Conservation (phyloP, 305 asterid genomes). For the Fraxinus nigra region DNA sequence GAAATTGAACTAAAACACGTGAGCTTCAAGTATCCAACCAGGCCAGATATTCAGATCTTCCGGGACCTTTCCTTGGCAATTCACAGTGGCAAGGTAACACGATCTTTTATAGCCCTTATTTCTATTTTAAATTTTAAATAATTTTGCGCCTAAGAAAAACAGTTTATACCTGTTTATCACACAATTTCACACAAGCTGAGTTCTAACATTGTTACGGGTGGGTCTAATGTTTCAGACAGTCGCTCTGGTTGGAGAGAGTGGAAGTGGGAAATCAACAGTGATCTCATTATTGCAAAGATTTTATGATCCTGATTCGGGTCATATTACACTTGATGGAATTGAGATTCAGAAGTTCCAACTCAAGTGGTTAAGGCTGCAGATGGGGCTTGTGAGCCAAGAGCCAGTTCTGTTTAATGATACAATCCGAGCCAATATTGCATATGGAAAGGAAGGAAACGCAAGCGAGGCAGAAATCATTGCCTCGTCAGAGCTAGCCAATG, state of each 20-base stretch:
- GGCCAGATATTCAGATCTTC: conserved; percentile 73
- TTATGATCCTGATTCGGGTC: conserved; percentile 78
- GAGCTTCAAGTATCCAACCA: conserved; percentile 73
- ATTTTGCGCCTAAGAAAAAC: background rate
- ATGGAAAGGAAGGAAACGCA: conserved; percentile 73
- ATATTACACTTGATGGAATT: conserved; percentile 60
- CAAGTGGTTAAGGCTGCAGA: conserved; percentile 82
- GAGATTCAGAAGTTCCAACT: conserved; percentile 62
- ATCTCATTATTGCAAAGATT: conserved; percentile 70
- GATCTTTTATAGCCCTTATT: background rate
- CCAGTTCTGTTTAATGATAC: conserved; percentile 75
- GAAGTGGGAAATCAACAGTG: conserved; percentile 92
- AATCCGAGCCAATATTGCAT: conserved; percentile 79
- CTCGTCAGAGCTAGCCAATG: conserved; percentile 78
- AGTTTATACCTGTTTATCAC: too few relatives aligned
- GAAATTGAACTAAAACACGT: conserved; percentile 69
- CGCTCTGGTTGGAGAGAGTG: conserved; percentile 93
- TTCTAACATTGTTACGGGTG: background rate
- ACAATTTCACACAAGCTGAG: background rate
- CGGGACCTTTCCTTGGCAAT: conserved; percentile 68
- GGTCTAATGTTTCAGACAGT: conserved; percentile 47
- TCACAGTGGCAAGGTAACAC: conserved; percentile 69
- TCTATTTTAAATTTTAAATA: background rate
- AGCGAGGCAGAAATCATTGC: conserved; percentile 71
- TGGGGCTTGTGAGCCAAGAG: conserved; percentile 93